Evolutionary conservation across 2,329 filamentous ascomycete species (phyloP).

Genomic region (Sporothrix euskadiensis): DNA sequence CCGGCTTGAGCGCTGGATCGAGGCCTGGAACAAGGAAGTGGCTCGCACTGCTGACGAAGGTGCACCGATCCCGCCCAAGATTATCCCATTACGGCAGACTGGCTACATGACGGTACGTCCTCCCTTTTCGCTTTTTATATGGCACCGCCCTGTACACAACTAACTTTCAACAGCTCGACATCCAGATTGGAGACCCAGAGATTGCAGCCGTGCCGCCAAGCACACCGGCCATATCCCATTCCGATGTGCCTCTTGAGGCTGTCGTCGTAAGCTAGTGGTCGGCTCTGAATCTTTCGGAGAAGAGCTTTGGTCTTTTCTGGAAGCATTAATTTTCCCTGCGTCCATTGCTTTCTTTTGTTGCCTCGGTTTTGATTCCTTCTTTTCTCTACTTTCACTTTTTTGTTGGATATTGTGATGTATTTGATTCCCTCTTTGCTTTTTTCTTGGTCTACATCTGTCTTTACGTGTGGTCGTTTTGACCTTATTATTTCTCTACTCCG

Average conservation of each 20-base stretch:
- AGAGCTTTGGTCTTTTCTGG: background rate
- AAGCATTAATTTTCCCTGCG: background rate
- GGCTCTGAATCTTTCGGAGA: background rate
- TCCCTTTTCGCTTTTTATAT: background rate
- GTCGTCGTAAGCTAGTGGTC: background rate
- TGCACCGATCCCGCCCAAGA: conserved; percentile 32
- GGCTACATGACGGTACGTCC: conserved; percentile 35
- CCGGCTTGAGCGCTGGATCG: conserved; percentile 75
- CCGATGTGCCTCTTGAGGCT: conserved; percentile 23
- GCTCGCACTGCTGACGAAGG: conserved; percentile 40
- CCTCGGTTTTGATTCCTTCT: conserved; percentile 55
- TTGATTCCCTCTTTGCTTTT: conserved; percentile 14
- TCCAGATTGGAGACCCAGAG: conserved; percentile 36
- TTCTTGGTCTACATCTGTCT: background rate
- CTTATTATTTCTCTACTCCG: background rate
- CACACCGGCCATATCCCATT: conserved; percentile 30
- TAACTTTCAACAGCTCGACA: conserved; percentile 33
- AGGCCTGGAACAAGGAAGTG: conserved; percentile 79
- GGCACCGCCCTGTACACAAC: background rate
- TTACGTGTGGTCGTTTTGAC: background rate
- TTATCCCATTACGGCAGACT: conserved; percentile 34
- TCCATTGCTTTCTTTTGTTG: background rate
- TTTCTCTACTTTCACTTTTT: conserved; percentile 36
- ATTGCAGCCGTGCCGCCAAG: conserved; percentile 33
- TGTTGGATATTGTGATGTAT: background rate